These are phyloP conservation scores for Monilinia polystroma DNA, from an alignment of 2,329 filamentous ascomycete genomes.

Conservation along the genomic window DNA sequence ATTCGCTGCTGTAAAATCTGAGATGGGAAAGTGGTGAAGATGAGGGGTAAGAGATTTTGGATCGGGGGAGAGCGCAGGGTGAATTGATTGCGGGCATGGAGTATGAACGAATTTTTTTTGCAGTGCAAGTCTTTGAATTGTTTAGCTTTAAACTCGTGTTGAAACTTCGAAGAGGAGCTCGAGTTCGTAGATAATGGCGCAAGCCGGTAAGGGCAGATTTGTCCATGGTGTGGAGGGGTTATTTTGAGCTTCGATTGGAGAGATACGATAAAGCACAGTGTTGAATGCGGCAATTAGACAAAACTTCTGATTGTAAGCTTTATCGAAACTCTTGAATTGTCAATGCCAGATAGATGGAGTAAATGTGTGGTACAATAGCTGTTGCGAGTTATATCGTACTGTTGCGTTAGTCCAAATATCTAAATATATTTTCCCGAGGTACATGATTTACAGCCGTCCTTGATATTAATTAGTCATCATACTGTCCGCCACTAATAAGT, in stretches of 20 bases:
- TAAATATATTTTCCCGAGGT: slow-evolving; percentile 4
- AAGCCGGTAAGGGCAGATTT: slow-evolving; percentile 4
- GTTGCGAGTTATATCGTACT: background rate
- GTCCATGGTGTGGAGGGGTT: slow-evolving; percentile 18
- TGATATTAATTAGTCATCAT: background rate
- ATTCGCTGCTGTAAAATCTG: slow-evolving; percentile 16
- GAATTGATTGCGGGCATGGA: background rate
- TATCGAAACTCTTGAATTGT: background rate
- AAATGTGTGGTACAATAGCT: background rate
- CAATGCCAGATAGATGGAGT: background rate
- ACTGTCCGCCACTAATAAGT: too few relatives aligned
- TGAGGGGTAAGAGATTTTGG: background rate
- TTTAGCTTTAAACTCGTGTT: background rate
- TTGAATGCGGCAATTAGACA: background rate
- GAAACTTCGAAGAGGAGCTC: background rate
- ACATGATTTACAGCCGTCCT: slow-evolving; percentile 10
- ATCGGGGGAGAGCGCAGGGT: background rate
- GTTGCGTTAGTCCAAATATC: background rate
- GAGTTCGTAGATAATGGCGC: slow-evolving; percentile 14
- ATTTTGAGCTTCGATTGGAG: background rate
- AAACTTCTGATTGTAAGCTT: background rate
- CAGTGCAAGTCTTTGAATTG: background rate
- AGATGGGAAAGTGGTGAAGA: background rate
- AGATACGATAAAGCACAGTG: background rate
- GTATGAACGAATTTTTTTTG: background rate